Base-by-base conservation (phyloP, 139 green algal genomes). In the Deuterostichococcus epilithicus region DNA sequence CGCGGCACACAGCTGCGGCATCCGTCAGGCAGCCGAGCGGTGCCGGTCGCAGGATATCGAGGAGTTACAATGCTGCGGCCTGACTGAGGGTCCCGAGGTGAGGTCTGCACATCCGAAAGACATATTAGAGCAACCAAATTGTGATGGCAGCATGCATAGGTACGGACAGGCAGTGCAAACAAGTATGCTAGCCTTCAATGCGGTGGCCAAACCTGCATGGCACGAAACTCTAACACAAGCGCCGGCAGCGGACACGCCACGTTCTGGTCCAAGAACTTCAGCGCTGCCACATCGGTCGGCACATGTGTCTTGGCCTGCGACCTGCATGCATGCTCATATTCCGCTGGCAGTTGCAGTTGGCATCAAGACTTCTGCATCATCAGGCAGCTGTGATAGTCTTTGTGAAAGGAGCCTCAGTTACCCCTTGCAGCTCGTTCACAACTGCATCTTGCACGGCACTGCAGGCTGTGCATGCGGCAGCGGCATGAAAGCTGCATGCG, bases 221-320 rank as follows among this genome's bases (percentile, higher is more conserved):
- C 65, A 0, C 84, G 75, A 68, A 84, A 86, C 67, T 87, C 79
- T 15, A 88, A 65, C n/a, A 90, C 67, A n/a, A 89, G 58, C 20
- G 32, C 58, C 20, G 88, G 86, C 74, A 92, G 80, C 68, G 76
- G 76, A 13, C 42, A 52, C 0, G 68, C 73, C 44, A 86, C 79
- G 20, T 78, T 67, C 23, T 22, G 30, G 8, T 70, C 38, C 66
- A 92, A 83, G 66, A 82, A 70, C 72, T 74, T 78, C n/a, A 92
- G 81, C 1, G 81, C 71, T 0, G 68, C 68, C 47, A 89, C 88
- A 38, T 92, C 85, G 0, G 88, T 91, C 32, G 86, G 65, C 4
- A 76, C 39, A 76, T 90, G 86, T 15, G 73, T 88, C 60, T 86
- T 86, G 45, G 79, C 79, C 3, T 66, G 47, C 0, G 60, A 34